Evolutionary conservation across 345 rosid genomes (phyloP).

Genomic region (Populus ilicifolia): DNA sequence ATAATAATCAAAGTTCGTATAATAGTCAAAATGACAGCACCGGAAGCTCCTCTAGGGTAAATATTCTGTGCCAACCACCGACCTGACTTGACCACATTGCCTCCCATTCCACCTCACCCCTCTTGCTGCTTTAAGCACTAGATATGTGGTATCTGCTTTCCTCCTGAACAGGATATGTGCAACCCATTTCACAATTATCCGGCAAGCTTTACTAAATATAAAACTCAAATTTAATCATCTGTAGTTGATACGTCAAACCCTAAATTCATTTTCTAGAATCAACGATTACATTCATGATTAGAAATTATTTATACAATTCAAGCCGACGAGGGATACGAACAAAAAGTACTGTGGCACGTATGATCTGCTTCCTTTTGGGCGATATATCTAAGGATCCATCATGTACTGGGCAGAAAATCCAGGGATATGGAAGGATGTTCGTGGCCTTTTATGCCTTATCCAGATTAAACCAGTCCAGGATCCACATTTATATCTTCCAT

Average conservation of each 20-base stretch:
- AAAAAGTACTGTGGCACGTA: background rate
- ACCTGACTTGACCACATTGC: background rate
- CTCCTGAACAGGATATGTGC: background rate
- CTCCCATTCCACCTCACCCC: background rate
- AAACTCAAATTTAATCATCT: background rate
- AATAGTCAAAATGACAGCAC: background rate
- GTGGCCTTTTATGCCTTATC: background rate
- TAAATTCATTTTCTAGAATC: background rate
- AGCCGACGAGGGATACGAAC: background rate
- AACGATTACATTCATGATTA: no score
- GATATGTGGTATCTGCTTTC: background rate
- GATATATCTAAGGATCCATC: background rate
- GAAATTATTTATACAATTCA: no score
- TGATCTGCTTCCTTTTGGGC: background rate
- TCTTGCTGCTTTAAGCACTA: background rate
- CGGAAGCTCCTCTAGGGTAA: background rate
- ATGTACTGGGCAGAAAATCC: background rate
- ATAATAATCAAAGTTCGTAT: no score
- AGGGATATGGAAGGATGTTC: background rate
- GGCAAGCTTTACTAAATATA: background rate
- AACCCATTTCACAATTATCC: background rate
- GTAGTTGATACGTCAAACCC: background rate
- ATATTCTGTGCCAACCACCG: background rate
- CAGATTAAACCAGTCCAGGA: background rate
- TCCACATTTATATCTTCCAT: background rate